Evolutionary conservation across 139 green algal species (phyloP).

Genomic region (Tetradesmus lagerheimii): DNA sequence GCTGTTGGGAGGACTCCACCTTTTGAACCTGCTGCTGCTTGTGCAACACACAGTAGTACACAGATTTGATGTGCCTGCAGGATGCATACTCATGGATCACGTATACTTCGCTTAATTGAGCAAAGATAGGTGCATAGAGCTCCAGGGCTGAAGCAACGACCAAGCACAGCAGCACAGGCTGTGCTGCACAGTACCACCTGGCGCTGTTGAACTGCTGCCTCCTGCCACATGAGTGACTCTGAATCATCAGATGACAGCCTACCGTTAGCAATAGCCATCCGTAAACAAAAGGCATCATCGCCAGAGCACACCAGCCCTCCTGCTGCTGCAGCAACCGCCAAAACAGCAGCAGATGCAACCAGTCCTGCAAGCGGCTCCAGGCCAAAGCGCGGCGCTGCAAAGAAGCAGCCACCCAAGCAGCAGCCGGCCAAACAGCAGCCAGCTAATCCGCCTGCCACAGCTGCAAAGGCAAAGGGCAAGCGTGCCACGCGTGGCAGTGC

Average conservation of each 20-base stretch:
- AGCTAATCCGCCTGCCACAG: background rate
- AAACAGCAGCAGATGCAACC: background rate
- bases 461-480: background rate
- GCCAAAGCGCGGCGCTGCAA: background rate
- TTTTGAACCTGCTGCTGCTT: no score
- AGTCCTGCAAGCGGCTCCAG: background rate
- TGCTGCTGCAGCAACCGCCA: background rate
- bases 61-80: no score
- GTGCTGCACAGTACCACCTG: background rate
- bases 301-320: background rate
- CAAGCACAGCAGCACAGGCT: background rate
- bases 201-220: background rate
- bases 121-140: no score
- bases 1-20: no score
- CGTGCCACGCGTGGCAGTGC: background rate
- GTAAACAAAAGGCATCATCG: background rate
- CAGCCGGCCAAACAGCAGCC: conserved; percentile 1
- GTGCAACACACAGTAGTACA: no score
- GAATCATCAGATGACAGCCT: background rate
- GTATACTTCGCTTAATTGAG: no score
- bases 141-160: background rate
- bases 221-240: background rate
- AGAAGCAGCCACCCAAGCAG: background rate
- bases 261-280: background rate
- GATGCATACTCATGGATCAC: no score